Base-by-base conservation (phyloP, 169 alveolate genomes). In the Plasmodium reichenowi region DNA sequence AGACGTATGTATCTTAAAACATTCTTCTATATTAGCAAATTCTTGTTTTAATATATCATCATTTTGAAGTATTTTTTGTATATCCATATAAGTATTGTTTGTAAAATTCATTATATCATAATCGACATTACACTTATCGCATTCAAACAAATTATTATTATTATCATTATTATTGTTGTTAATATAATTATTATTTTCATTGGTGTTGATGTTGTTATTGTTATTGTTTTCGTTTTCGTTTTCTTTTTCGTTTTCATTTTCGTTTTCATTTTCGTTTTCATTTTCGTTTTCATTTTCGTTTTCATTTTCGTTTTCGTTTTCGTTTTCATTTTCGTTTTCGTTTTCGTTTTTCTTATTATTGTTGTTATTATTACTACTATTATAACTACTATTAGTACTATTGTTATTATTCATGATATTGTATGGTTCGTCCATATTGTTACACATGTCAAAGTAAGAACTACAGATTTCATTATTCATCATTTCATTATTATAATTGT, bases 41-140 rank as follows among this genome's bases (percentile, higher is more conserved):
- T 87, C 88, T 12, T 56, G 71, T 17, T 87, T 87, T 71, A 75
- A 38, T 52, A 60, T 12, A 70, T 68, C 88, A 70, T 87, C 83
- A 45, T 87, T 87, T 48, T 71, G 71, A 45, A 75, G 38, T 15
- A 75, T 71, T 75, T 87, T 87, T 17, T 87, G 88, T 12, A 75
- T 71, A 63, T 87, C 88, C 2, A 54, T 32, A 63, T 87, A 75
- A 12, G 88, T 74, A 59, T 17, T 87, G 52, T 71, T 87, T 3
- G 88, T 45, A 63, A 75, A 75, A 26, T 47, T 70, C 10, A 74
- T 24, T n/a, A 75, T 54, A 56, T 87, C 88, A 24, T 58, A 29
- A 66, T 71, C 88, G 29, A 75, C 47, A 47, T 52, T 50, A 20
- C 24, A 58, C 17, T 71, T 80, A n/a, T 80, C 72, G 7, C 47